A percentile compares a stretch with the other conserved stretches of the same genome.
phyloP scores from a whole-genome alignment of 108 stramenopile genomes.

The Nitzschia inconspicua region DNA sequence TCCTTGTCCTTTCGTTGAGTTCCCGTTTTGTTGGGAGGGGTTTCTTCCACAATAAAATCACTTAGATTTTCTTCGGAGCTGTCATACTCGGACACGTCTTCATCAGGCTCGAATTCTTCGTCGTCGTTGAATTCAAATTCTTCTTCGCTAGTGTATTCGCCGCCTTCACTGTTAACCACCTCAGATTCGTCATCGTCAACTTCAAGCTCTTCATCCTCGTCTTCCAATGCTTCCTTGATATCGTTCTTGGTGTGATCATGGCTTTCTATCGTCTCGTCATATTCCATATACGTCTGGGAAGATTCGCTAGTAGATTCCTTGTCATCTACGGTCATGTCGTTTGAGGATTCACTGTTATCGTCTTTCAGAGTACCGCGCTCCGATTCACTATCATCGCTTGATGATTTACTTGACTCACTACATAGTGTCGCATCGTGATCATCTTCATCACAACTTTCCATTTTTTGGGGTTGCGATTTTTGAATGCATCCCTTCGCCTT shows the following conservation, averaged over 20 bases:
- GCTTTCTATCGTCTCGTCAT: too few relatives aligned
- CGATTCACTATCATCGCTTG: slow-evolving; percentile 6
- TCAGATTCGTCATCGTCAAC: not conserved
- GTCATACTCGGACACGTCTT: slow-evolving; percentile 7
- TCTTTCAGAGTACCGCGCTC: not conserved
- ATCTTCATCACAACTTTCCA: slow-evolving; percentile 6
- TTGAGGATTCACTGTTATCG: not conserved
- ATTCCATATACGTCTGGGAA: not conserved
- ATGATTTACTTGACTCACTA: not conserved
- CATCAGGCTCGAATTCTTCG: slow-evolving; percentile 1
- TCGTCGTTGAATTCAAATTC: not conserved
- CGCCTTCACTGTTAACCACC: not conserved
- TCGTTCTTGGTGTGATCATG: too few relatives aligned
- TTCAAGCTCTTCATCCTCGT: slow-evolving; percentile 14
- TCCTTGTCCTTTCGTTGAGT: not conserved
- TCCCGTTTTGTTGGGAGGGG: not conserved
- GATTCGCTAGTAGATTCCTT: not conserved
- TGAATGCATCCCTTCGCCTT: not conserved
- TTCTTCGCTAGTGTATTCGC: not conserved
- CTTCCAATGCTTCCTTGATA: too few relatives aligned
- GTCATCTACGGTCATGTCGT: not conserved
- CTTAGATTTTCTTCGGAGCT: slow-evolving; percentile 18
- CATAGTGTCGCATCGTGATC: slow-evolving; percentile 8
- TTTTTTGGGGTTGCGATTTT: not conserved
- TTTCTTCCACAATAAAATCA: slow-evolving; percentile 7